phyloP scores from a whole-genome alignment of 2,329 filamentous ascomycete species.

The Aureobasidium sp. region DNA sequence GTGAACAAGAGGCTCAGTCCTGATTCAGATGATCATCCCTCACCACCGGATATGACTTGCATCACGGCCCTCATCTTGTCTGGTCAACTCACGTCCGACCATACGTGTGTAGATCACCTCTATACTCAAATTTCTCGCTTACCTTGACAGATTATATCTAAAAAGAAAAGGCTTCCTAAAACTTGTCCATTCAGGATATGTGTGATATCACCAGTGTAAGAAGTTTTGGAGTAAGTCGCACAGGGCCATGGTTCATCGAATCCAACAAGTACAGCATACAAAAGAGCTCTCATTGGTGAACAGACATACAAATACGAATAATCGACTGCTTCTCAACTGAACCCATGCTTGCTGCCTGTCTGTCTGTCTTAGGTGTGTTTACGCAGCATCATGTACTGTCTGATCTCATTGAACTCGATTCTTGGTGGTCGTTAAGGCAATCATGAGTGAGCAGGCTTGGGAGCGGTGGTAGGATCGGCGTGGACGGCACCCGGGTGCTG shows the following conservation, averaged over 20 bases:
- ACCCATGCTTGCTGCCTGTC: neutral
- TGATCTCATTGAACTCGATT: neutral
- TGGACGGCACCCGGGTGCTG: neutral
- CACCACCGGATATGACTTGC: conserved; percentile 1
- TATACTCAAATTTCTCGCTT: neutral
- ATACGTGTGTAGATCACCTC: neutral
- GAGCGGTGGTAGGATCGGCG: neutral
- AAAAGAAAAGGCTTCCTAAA: neutral
- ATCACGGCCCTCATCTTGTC: neutral
- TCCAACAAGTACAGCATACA: neutral
- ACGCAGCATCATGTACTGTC: neutral
- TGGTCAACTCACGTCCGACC: neutral
- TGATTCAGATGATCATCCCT: neutral
- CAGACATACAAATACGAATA: conserved; percentile 7
- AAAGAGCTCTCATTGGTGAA: conserved; percentile 4
- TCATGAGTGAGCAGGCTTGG: conserved; percentile 13
- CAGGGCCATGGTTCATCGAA: neutral
- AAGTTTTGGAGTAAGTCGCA: neutral
- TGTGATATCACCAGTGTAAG: neutral
- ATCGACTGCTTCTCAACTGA: conserved; percentile 5
- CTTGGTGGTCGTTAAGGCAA: conserved; percentile 4
- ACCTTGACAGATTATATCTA: neutral
- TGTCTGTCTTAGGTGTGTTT: conserved; percentile 1
- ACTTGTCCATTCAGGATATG: neutral
- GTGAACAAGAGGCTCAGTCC: neutral